Base-by-base conservation (phyloP, 768 basidiomycete species). In the Rhizopogon vulgaris region DNA sequence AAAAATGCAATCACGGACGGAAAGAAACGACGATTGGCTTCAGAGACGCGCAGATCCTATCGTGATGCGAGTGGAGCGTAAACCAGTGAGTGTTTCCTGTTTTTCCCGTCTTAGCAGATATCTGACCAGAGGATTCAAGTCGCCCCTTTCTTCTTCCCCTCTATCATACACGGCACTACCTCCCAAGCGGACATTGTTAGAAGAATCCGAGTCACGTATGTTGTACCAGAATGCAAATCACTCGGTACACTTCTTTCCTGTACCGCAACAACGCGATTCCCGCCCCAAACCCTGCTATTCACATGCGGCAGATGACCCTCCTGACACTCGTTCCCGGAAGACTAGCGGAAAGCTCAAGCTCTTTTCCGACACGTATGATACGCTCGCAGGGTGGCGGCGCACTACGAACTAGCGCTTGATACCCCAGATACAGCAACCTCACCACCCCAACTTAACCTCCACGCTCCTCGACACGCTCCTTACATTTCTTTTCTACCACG, bases 321-420 rank as follows among this genome's bases (percentile, higher is more conserved):
- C 52, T 62, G 41, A 15, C 17, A 8, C 24, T 51, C 28, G 34
- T 48, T 51, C 60, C 25, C 39, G 54, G 4, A 55, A 55, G 24
- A 52, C 58, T 3, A 60, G 46, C 14, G 45, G 56, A 7, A 51
- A 65, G 41, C 62, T 69, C 49, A 66, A 62, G 24, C 52, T 56
- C 17, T 45, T 67, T 2, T 58, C 68, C 38, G 62, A 60, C 5
- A 66, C 63, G 6, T 69, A 51, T 14, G 46, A 57, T 27, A 51
- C 59, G 24, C 52, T 69, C 36, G 46, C 55, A 11, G 50, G 53
- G 17, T 52, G 59, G 4, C 12, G 48, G 9, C 47, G 59, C 34
- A 53, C 55, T 39, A 59, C 34, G 42, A 27, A 27, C 43, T 46
- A 49, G 12, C 17, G 24, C 9, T 25, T 10, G 22, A 46, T 24